phyloP scores from a whole-genome alignment of 371 early-diverging fungal species.

The Mortierella sp. region DNA sequence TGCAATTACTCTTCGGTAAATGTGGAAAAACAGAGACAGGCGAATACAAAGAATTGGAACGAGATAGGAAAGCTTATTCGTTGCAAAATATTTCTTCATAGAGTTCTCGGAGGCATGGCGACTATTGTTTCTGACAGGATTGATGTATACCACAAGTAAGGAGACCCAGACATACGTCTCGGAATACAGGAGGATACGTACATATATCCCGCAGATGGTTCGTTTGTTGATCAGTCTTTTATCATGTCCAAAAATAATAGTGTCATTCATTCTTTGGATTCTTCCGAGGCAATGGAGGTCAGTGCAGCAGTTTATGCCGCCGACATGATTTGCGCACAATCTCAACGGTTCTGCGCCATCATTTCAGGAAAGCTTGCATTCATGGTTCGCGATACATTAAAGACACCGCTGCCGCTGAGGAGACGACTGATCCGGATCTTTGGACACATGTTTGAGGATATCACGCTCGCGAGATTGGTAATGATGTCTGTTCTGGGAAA shows the following conservation, averaged over 20 bases:
- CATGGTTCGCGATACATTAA: slow-evolving; percentile 40
- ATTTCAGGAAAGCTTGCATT: slow-evolving; percentile 50
- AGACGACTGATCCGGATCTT: slow-evolving; percentile 64
- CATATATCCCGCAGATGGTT: too few species aligned
- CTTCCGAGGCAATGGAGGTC: slow-evolving; percentile 65
- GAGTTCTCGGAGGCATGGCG: slow-evolving; percentile 70
- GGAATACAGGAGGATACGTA: too few species aligned
- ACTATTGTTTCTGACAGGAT: slow-evolving; percentile 65
- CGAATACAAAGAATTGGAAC: not conserved
- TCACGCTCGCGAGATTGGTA: slow-evolving; percentile 64
- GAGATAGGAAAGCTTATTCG: not conserved
- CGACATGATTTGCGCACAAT: slow-evolving; percentile 67
- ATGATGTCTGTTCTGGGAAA: not conserved
- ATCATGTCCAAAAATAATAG: not conserved
- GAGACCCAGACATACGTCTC: not conserved
- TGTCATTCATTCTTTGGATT: slow-evolving; percentile 31
- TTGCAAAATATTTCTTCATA: slow-evolving; percentile 19
- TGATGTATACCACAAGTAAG: slow-evolving; percentile 71
- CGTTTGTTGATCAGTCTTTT: too few species aligned
- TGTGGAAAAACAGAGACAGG: not conserved
- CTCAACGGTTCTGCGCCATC: slow-evolving; percentile 64
- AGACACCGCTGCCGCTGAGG: slow-evolving; percentile 59
- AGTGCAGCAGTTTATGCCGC: slow-evolving; percentile 71
- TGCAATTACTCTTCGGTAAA: slow-evolving; percentile 67
- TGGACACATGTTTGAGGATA: slow-evolving; percentile 73